phyloP scores from a whole-genome alignment of 805 yeast species.

The Wickerhamiella bombiphila region DNA sequence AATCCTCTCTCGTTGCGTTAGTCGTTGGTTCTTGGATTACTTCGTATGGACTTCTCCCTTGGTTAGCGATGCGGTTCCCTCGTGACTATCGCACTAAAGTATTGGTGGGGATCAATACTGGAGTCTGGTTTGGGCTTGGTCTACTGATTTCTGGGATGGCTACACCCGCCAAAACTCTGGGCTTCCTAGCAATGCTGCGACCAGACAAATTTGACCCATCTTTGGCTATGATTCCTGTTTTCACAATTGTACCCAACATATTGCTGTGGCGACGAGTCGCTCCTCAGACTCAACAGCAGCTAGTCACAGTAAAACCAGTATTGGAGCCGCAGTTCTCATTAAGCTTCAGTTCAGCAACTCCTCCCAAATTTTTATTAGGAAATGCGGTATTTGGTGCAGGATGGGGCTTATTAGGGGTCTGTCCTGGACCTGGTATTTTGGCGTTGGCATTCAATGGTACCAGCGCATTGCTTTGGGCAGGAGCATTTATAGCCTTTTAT shows the following conservation, averaged over 20 bases:
- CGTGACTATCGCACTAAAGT: no score
- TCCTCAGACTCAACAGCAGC: background rate
- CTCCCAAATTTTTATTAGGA: constrained; percentile 28
- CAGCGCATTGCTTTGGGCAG: constrained; percentile 6
- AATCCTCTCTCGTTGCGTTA: background rate
- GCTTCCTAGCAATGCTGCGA: constrained; percentile 30
- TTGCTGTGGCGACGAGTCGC: constrained; percentile 14
- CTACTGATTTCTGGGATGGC: constrained; percentile 35
- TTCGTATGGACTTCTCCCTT: background rate
- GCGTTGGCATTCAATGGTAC: constrained; percentile 10
- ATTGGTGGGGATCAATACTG: constrained; percentile 14
- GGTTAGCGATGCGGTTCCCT: background rate
- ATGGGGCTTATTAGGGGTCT: constrained; percentile 38
- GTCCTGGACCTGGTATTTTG: constrained; percentile 39
- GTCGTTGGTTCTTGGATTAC: background rate
- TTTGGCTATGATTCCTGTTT: constrained; percentile 29
- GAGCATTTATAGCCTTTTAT: no score
- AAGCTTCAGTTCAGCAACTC: constrained; percentile 19
- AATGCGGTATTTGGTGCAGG: constrained; percentile 35
- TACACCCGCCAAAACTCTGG: constrained; percentile 30
- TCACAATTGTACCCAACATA: constrained; percentile 33
- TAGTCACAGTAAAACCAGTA: constrained; percentile 1
- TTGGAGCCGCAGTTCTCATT: constrained; percentile 11
- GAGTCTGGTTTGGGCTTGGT: constrained; percentile 33
- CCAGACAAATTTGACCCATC: constrained; percentile 34